Evolutionary conservation across 2,329 filamentous ascomycete genomes (phyloP).

Genomic region (Tolypocladium cylindrosporum): DNA sequence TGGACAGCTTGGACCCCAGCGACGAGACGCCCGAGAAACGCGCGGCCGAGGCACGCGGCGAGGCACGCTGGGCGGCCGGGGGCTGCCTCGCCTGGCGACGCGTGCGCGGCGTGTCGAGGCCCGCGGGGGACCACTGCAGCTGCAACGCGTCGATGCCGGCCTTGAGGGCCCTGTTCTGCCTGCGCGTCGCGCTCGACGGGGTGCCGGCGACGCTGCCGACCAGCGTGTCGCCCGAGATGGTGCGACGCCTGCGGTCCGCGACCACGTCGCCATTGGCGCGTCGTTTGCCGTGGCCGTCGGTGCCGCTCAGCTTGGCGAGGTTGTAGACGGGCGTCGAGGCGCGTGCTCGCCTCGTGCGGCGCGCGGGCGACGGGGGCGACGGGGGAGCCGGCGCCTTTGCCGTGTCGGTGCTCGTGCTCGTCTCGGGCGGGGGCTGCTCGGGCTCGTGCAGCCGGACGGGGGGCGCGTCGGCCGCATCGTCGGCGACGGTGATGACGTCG

Average conservation of each 20-base stretch:
- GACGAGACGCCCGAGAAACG: constrained; percentile 22
- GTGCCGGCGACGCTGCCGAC: constrained; percentile 11
- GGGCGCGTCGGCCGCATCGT: constrained; percentile 13
- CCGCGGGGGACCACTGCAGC: constrained; percentile 30
- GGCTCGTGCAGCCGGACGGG: constrained; percentile 19
- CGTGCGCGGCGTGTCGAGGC: constrained; percentile 21
- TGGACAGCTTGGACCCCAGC: constrained; percentile 36
- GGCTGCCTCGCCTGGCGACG: constrained; percentile 20
- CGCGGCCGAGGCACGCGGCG: constrained; percentile 37
- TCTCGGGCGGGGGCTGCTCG: constrained; percentile 6
- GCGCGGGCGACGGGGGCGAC: constrained; percentile 16
- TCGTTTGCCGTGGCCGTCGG: constrained; percentile 48
- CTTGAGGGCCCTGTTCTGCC: constrained; percentile 2
- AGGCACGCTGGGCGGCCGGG: constrained; percentile 26
- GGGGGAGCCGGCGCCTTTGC: constrained; percentile 1
- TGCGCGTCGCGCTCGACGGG: constrained; percentile 6
- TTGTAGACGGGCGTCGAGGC: constrained; percentile 56
- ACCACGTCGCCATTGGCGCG: constrained; percentile 40
- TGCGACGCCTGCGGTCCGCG: constrained; percentile 33
- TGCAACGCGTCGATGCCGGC: constrained; percentile 34
- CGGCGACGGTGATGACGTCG: constrained; percentile 23
- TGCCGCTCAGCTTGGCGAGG: constrained; percentile 51
- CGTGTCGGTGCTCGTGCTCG: background rate
- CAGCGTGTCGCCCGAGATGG: constrained; percentile 31
- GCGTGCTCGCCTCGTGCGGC: constrained; percentile 45